Evolutionary conservation across 2,329 filamentous ascomycete genomes (phyloP), one percentile per base, ranked within the genome.

Genomic region (Calonectria ilicicola): DNA sequence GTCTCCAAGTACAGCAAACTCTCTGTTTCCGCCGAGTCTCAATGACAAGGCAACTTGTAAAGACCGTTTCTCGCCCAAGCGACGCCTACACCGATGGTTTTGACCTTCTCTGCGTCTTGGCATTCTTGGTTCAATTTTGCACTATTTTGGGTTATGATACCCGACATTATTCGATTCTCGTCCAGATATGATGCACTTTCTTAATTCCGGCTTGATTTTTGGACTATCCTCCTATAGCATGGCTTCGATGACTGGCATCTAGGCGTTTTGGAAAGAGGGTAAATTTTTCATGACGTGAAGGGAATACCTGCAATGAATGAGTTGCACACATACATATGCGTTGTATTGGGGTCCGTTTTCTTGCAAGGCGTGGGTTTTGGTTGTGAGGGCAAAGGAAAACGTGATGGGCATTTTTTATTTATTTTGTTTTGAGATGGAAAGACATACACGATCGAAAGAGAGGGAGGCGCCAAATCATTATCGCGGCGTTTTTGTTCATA

Each of bases 1-100:
- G 86, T 88, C 2, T 77, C 79, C 62, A 86, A 85, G 66, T 86
- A 86, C 76, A 81, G 80, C 58, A 82, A 76, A 23, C 75, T 83
- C 14, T 81, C 81, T 8, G 74, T 82, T 17, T 73, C 78, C 44
- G 35, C 68, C 32, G 70, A 73, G 65, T 67, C 49, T 38, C 44
- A 19, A 27, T 38, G 62, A 62, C 32, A 27, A 35, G n/a, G 40
- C 38, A 15, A 23, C n/a, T 35, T 19, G 21, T 15, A 76, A 49
- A 12, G 29, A 46, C 56, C 19, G 27, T n/a, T 44, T 49, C 47
- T 12, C 23, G 23, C 56, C 26, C 32, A 47, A 27, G 27, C 56
- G 29, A 46, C 58, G 29, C 47, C 27, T 15, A 49, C 49, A 38
- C 47, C 35, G 67, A 46, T n/a, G 58, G n/a, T 47, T 67, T 65